Conservation (phyloP, 2,329 filamentous ascomycete species). For the Calonectria hawksworthii region DNA sequence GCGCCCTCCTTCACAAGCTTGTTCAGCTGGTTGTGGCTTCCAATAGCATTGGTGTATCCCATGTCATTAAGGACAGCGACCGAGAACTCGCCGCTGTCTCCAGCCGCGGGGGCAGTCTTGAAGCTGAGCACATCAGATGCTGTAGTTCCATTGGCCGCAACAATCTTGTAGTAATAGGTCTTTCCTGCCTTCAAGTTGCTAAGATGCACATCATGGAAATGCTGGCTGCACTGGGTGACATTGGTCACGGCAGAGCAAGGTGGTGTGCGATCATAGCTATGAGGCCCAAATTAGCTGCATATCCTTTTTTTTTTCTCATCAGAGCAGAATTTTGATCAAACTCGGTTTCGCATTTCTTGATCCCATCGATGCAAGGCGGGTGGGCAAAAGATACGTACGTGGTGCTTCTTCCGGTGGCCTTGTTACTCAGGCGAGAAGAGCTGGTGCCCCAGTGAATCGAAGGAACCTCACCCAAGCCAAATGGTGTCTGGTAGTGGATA, state of each 20-base stretch:
- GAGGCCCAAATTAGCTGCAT: neutral
- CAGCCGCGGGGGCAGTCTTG: neutral
- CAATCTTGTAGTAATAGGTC: neutral
- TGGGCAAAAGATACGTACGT: neutral
- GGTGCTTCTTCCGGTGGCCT: neutral
- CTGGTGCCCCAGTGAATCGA: neutral
- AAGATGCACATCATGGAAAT: neutral
- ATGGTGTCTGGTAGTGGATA: slow-evolving; percentile 3
- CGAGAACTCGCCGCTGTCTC: neutral
- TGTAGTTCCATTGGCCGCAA: neutral
- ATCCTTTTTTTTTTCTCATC: neutral
- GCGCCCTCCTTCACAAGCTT: neutral
- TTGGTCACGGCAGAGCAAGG: neutral
- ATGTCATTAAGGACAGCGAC: neutral
- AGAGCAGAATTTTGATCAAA: neutral
- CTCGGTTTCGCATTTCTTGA: neutral
- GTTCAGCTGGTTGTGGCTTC: neutral
- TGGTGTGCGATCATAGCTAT: neutral
- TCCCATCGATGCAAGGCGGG: neutral
- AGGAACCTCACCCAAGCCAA: neutral
- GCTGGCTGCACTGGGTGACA: slow-evolving; percentile 3
- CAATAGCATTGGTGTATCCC: neutral
- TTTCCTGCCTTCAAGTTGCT: neutral
- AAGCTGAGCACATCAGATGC: neutral
- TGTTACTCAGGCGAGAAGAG: neutral